A percentile compares a stretch with the other conserved stretches of the same genome.
Conservation (phyloP, 2,329 filamentous ascomycete species). For the Arthrocladium fulminans region DNA sequence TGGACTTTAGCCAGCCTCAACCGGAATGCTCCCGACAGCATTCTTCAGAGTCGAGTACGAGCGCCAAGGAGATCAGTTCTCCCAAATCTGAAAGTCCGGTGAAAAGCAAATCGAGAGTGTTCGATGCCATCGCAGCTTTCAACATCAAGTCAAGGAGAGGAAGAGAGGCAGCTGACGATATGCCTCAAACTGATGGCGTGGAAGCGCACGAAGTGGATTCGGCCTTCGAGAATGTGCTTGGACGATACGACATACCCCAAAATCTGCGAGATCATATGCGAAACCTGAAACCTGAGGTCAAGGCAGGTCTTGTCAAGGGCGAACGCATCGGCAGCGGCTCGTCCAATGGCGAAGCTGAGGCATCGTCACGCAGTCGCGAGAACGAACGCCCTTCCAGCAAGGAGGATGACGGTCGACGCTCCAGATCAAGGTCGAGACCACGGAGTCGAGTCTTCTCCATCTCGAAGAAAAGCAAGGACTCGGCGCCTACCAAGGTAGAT, state of each 20-base stretch:
- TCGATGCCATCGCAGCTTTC: constrained; percentile 20
- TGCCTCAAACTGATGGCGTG: constrained; percentile 7
- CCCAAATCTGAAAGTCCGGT: constrained; percentile 9
- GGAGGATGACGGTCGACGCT: constrained; percentile 36
- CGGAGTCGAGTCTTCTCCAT: constrained; percentile 73
- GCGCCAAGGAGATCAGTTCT: background rate
- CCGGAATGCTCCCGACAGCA: constrained; percentile 1
- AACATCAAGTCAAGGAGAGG: constrained; percentile 16
- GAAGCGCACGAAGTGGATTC: constrained; percentile 22
- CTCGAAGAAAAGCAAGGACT: constrained; percentile 54
- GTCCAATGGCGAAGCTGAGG: constrained; percentile 28
- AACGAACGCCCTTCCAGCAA: constrained; percentile 34
- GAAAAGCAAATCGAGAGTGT: constrained; percentile 21
- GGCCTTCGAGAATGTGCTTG: constrained; percentile 43
- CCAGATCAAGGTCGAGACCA: constrained; percentile 41
- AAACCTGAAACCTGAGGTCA: constrained; percentile 77
- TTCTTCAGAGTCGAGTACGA: background rate
- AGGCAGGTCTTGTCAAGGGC: constrained; percentile 89
- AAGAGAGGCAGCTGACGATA: constrained; percentile 2
- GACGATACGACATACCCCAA: constrained; percentile 85
- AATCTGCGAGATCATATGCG: constrained; percentile 94
- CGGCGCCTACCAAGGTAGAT: constrained; percentile 61
- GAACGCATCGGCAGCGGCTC: constrained; percentile 62
- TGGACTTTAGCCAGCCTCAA: constrained; percentile 10
- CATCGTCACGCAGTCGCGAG: constrained; percentile 31